Percentiles rank a stretch among this genome's conserved stretches.
These are phyloP conservation scores for Syncephalastrum monosporum DNA, from an alignment of 371 early-diverging fungal genomes.

Conservation along the genomic window DNA sequence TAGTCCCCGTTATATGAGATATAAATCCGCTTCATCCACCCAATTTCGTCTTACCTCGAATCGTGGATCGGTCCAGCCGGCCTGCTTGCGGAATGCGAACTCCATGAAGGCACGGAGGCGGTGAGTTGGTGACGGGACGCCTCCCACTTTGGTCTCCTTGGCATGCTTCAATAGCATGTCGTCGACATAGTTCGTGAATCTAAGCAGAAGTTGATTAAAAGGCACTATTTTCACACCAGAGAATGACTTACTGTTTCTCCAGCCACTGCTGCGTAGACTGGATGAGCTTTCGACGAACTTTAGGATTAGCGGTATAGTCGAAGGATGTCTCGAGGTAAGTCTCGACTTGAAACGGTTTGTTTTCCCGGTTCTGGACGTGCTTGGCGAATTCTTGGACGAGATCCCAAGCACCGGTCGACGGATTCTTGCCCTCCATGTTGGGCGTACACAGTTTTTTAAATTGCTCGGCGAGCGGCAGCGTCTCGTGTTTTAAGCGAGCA, in stretches of 20 bases:
- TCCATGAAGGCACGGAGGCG: conserved; percentile 69
- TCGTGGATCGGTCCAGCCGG: conserved; percentile 46
- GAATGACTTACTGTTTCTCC: conserved; percentile 18
- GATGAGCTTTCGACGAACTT: conserved; percentile 6
- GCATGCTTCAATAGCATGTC: conserved; percentile 57
- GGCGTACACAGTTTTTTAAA: no score
- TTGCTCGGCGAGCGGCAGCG: no score
- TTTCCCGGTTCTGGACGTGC: no score
- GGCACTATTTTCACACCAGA: background rate
- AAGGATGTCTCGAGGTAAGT: no score
- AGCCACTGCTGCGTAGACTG: conserved; percentile 11
- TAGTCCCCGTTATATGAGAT: conserved; percentile 17
- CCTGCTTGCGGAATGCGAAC: conserved; percentile 53
- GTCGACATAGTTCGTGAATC: conserved; percentile 56
- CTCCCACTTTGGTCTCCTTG: conserved; percentile 66
- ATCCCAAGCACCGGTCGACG: no score
- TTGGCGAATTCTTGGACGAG: no score
- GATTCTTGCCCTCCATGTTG: no score
- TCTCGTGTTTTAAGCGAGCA: conserved; percentile 1
- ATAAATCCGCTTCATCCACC: background rate
- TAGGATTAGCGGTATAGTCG: no score
- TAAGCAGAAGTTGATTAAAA: background rate
- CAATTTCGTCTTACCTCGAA: conserved; percentile 43
- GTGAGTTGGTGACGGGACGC: conserved; percentile 62
- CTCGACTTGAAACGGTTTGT: no score